A percentile compares a stretch with the other conserved stretches of the same genome.
Evolutionary conservation across 192 early-diverging fungal species (phyloP).

Genomic region (Gryganskiella cystojenkinii): DNA sequence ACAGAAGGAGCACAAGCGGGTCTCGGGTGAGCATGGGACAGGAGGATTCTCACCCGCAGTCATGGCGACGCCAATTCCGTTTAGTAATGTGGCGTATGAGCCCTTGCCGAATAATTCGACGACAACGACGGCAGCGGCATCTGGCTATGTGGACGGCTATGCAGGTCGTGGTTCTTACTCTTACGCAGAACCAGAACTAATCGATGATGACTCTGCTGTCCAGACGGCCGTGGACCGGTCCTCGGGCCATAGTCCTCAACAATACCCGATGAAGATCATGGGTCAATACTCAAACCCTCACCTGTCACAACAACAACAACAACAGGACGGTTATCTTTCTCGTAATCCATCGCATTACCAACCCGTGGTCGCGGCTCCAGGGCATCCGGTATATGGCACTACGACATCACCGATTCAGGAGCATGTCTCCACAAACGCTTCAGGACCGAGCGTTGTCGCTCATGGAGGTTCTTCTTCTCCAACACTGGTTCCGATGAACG

Average conservation of each 20-base stretch:
- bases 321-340: neutral
- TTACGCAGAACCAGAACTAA: conserved; percentile 1
- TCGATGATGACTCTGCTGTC: conserved; percentile 6
- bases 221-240: neutral
- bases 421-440: neutral
- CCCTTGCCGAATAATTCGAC: neutral
- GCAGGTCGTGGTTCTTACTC: conserved; percentile 2
- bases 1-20: conserved; percentile 28
- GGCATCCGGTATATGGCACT: conserved; percentile 17
- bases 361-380: conserved; percentile 2
- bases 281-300: neutral
- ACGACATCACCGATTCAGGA: neutral
- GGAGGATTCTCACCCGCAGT: no score
- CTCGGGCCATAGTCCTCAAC: conserved; percentile 13
- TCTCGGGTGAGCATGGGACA: neutral
- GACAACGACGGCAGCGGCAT: neutral
- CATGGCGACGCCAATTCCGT: no score
- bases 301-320: neutral
- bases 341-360: conserved; percentile 20
- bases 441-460: neutral
- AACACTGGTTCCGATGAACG: no score
- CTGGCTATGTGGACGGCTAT: conserved; percentile 1
- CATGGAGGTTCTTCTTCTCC: no score
- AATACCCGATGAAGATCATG: conserved; percentile 3
- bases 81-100: neutral